Evolutionary conservation across 768 basidiomycete genomes (phyloP), one percentile per base, ranked within the genome.

Genomic region (Boletus reticulatus): DNA sequence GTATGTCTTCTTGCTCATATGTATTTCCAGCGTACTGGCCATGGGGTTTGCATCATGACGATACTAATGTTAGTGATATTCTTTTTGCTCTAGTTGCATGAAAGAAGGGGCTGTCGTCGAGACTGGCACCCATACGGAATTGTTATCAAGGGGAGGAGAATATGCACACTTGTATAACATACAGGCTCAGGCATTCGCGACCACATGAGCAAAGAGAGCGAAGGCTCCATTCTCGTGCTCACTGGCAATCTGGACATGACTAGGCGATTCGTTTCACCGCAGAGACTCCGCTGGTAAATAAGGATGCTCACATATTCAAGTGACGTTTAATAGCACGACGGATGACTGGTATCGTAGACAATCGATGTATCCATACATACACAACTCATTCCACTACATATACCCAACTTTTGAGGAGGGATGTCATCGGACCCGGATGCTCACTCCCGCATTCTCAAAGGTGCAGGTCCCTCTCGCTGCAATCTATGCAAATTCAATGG

Each of bases 121-220:
- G 56, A 57, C 47, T 7, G 73, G 73, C 4, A 72, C 66, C n/a
- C 74, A 75, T 47, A 51, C 34, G 8, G 67, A 72, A 36, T 46
- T 75, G 14, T 22, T 75, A 34, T 56, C 52, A 4, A 61, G 19
- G 31, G 62, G 43, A 38, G 75, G 73, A 3, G 73, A 73, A 47
- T 75, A 75, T 52, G 61, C 65, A 29, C 62, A 57, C 14, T 53
- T 75, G 50, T 73, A 73, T 39, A 72, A 69, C 20, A 53, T 73
- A 8, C 72, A 71, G 43, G 70, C 71, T 2, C 61, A 66, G 55
- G 71, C 70, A 17, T 72, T 73, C 52, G 44, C 58, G 4, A 47
- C 55, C 4, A 29, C 42, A 13, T 53, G 34, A 52, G 27, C 5
- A 29, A 29, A 29, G 27, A 29, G 27, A 29, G 9, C 27, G 27